Percentiles rank a stretch among this genome's conserved stretches.
These are phyloP conservation scores for Calvatia gigantea DNA, from an alignment of 768 basidiomycete species.

Conservation along the genomic window DNA sequence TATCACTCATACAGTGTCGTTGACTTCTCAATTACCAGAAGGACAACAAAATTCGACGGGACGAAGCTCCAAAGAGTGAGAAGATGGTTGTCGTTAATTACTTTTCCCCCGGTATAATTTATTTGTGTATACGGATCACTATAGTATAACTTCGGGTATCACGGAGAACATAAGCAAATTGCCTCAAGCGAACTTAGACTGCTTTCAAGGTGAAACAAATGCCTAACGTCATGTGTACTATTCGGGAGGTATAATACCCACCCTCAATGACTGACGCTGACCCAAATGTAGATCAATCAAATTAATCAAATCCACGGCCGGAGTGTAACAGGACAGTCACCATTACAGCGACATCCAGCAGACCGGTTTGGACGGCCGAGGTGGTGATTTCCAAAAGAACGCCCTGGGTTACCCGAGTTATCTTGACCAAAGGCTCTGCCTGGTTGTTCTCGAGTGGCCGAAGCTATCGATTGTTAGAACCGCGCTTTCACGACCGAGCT, in stretches of 20 bases:
- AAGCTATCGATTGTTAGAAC: background rate
- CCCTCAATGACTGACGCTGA: too few species aligned
- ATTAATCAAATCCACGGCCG: constrained; percentile 16
- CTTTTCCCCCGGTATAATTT: too few species aligned
- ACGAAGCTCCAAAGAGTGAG: background rate
- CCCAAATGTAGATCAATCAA: background rate
- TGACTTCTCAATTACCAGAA: background rate
- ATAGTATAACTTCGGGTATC: background rate
- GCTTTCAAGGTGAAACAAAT: too few species aligned
- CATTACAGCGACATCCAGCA: constrained; percentile 15
- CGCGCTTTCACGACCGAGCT: background rate
- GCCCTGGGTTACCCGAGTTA: constrained; percentile 8
- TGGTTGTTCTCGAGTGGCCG: constrained; percentile 5
- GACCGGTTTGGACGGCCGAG: constrained; percentile 14
- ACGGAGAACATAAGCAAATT: background rate
- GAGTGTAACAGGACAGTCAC: constrained; percentile 16
- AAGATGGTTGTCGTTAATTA: too few species aligned
- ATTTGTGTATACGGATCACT: too few species aligned
- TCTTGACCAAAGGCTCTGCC: constrained; percentile 13
- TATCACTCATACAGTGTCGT: background rate
- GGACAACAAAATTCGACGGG: background rate
- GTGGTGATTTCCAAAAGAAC: constrained; percentile 14
- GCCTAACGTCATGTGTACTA: too few species aligned
- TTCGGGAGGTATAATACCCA: too few species aligned
- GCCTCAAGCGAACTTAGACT: too few species aligned